Percentiles rank a stretch among this genome's conserved stretches.
phyloP scores from a whole-genome alignment of 2,329 filamentous ascomycete species.

The Sordariomycetes sp. region DNA sequence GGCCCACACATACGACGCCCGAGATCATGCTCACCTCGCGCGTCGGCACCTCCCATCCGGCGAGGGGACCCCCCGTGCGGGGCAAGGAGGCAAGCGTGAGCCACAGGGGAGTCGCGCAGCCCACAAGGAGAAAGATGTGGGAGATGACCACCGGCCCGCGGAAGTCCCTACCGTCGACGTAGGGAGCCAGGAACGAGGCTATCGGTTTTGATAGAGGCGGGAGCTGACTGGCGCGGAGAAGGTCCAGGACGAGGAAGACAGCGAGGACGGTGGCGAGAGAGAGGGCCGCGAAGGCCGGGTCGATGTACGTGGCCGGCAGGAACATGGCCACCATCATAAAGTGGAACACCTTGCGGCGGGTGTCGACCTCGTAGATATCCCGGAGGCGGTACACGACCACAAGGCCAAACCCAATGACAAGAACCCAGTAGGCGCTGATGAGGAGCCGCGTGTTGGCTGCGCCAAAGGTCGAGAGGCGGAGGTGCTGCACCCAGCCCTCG shows the following conservation, averaged over 20 bases:
- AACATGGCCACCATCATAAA: conserved; percentile 98
- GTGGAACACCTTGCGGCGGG: conserved; percentile 91
- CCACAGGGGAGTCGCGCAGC: conserved; percentile 93
- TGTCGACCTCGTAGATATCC: conserved; percentile 80
- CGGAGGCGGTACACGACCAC: conserved; percentile 65
- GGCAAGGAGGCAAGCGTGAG: conserved; percentile 63
- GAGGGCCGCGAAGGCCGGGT: conserved; percentile 73
- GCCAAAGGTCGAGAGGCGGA: conserved; percentile 57
- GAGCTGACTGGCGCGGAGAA: conserved; percentile 82
- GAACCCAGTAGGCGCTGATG: conserved; percentile 62
- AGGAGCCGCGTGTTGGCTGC: conserved; percentile 73
- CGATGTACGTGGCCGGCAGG: conserved; percentile 73
- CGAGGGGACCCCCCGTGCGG: conserved; percentile 45
- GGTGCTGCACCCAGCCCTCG: conserved; percentile 51
- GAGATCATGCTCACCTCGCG: conserved; percentile 84
- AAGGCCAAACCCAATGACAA: conserved; percentile 61
- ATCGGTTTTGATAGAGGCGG: conserved; percentile 81
- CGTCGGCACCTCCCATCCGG: conserved; percentile 64
- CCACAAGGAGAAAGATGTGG: conserved; percentile 90
- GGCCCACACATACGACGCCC: conserved; percentile 86
- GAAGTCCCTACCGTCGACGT: conserved; percentile 88
- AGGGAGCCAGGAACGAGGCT: conserved; percentile 79
- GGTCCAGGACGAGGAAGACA: conserved; percentile 78
- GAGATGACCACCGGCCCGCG: conserved; percentile 90
- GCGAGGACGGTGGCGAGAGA: conserved; percentile 71